Evolutionary conservation across 352 stramenopile species (phyloP).

Genomic region (Phytophthora podocarpi): DNA sequence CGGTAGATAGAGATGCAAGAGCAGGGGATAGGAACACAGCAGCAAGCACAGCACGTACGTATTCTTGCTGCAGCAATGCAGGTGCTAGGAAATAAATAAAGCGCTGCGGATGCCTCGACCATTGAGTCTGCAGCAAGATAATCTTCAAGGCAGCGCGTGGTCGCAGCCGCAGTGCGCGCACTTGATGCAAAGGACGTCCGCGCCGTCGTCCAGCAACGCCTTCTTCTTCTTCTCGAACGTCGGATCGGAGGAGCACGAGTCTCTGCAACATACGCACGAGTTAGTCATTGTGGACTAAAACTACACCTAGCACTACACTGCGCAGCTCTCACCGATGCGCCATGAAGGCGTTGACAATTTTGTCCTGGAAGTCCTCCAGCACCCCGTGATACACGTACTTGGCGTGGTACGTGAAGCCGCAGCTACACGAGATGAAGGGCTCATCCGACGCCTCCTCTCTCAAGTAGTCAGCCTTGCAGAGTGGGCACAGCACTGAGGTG

Average conservation of each 20-base stretch:
- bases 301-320: neutral
- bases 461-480: constrained; percentile 52
- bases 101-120: neutral
- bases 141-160: constrained; percentile 30
- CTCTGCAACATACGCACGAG: constrained; percentile 26
- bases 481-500: constrained; percentile 40
- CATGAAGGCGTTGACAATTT: constrained; percentile 59
- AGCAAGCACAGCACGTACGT: neutral
- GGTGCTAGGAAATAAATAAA: constrained; percentile 39
- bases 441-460: constrained; percentile 20
- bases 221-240: constrained; percentile 58
- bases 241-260: constrained; percentile 53
- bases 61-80: constrained; percentile 1
- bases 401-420: constrained; percentile 57
- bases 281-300: neutral
- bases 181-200: constrained; percentile 45
- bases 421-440: constrained; percentile 47
- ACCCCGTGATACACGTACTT: constrained; percentile 56
- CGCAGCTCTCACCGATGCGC: constrained; percentile 50
- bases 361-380: constrained; percentile 68
- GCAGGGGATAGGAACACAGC: neutral
- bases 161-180: constrained; percentile 46
- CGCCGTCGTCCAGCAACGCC: constrained; percentile 8
- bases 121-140: neutral
- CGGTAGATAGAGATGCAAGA: neutral